A percentile compares a stretch with the other conserved stretches of the same genome.
phyloP scores from a whole-genome alignment of 192 early-diverging fungal species.

The Coemansia sp. region DNA sequence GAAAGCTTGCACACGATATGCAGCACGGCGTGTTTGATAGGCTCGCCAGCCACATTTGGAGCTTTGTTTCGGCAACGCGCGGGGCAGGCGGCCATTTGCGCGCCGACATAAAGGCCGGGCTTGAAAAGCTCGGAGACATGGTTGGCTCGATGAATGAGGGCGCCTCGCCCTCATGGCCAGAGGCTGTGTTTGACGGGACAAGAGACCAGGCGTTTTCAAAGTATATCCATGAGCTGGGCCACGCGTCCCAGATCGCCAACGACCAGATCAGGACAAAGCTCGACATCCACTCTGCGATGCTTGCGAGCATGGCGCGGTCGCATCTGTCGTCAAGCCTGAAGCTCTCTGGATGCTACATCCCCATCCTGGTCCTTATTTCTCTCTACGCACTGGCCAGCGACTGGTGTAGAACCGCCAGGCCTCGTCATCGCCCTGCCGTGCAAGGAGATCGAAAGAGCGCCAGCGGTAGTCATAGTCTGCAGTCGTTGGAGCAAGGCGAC shows the following conservation, averaged over 20 bases:
- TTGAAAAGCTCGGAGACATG: constrained; percentile 34
- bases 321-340: constrained; percentile 23
- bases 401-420: constrained; percentile 2
- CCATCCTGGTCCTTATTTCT: constrained; percentile 15
- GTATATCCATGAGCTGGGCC: constrained; percentile 33
- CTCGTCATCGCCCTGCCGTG: constrained; percentile 6
- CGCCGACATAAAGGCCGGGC: constrained; percentile 19
- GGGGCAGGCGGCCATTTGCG: constrained; percentile 35
- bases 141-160: constrained; percentile 10
- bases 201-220: constrained; percentile 23
- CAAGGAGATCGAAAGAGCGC: neutral
- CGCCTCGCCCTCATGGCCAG: constrained; percentile 38
- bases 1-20: constrained; percentile 6
- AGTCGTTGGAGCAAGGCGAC: neutral
- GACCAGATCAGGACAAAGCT: constrained; percentile 28
- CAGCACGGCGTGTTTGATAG: constrained; percentile 9
- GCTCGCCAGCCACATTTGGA: constrained; percentile 5
- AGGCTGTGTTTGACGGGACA: constrained; percentile 31
- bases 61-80: constrained; percentile 12
- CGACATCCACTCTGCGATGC: constrained; percentile 23
- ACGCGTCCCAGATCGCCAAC: constrained; percentile 31
- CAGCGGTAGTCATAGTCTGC: neutral
- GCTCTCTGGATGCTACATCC: constrained; percentile 32
- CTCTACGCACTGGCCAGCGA: neutral
- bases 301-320: constrained; percentile 22